Evolutionary conservation across 2,329 filamentous ascomycete species (phyloP).

Genomic region (Fusarium zealandicum): DNA sequence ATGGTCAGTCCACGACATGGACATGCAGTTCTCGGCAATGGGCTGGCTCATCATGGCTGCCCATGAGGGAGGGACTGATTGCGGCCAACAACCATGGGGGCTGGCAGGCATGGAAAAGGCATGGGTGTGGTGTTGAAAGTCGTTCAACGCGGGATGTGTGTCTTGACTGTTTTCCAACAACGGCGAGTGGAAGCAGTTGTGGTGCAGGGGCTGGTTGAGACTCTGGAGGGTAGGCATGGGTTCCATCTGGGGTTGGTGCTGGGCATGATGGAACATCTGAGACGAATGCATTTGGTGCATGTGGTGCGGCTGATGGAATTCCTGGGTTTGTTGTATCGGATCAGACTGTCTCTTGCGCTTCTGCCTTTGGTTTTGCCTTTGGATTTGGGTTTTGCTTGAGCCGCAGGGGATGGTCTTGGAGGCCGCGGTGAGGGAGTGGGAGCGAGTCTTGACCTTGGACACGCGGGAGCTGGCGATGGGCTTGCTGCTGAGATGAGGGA

Average conservation of each 20-base stretch:
- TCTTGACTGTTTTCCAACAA: constrained; percentile 13
- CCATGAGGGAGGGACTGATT: constrained; percentile 25
- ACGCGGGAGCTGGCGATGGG: background rate
- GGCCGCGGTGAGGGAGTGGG: constrained; percentile 20
- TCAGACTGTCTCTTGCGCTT: constrained; percentile 21
- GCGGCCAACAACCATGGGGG: constrained; percentile 13
- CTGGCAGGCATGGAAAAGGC: constrained; percentile 13
- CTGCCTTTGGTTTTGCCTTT: constrained; percentile 26
- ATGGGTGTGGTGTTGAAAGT: constrained; percentile 23
- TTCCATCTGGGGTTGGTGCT: constrained; percentile 28
- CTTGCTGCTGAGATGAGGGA: constrained; percentile 4
- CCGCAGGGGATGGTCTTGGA: constrained; percentile 12
- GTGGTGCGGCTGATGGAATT: constrained; percentile 23
- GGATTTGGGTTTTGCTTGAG: constrained; percentile 21
- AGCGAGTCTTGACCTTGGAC: constrained; percentile 17
- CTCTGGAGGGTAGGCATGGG: constrained; percentile 35
- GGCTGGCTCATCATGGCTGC: constrained; percentile 27
- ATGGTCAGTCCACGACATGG: constrained; percentile 29
- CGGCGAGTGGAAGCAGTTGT: constrained; percentile 25
- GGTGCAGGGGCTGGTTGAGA: constrained; percentile 30
- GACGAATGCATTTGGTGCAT: constrained; percentile 25
- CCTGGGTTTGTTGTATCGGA: constrained; percentile 13
- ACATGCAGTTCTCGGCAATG: constrained; percentile 19
- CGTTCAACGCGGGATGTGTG: constrained; percentile 23
- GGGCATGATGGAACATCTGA: constrained; percentile 18